Conservation (phyloP, 441 rosid genomes). For the Erodium moschatum region DNA sequence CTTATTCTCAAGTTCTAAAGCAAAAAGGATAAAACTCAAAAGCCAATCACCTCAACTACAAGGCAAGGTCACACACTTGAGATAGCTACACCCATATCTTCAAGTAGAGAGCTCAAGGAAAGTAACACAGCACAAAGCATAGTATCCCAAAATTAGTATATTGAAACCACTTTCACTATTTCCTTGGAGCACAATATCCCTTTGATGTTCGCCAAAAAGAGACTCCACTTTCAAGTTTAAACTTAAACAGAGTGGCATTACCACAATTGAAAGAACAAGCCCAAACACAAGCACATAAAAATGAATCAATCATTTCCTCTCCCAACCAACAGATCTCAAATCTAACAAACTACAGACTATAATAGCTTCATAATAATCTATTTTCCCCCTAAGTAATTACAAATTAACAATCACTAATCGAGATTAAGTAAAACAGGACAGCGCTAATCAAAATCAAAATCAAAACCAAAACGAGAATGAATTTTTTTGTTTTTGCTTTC, state of each 20-base stretch:
- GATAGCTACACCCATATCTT: background rate
- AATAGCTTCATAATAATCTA: background rate
- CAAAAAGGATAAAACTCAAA: constrained; percentile 1
- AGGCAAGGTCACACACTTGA: background rate
- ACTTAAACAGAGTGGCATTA: background rate
- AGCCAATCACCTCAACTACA: constrained; percentile 6
- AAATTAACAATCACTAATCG: background rate
- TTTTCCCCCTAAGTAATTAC: background rate
- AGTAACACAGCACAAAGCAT: background rate
- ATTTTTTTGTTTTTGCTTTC: background rate
- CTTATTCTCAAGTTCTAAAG: background rate
- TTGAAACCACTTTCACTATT: background rate
- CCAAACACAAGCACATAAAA: too few species aligned
- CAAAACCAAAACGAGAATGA: background rate
- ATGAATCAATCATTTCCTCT: background rate
- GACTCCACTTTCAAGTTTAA: background rate
- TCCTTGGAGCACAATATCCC: too few species aligned
- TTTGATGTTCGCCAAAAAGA: background rate
- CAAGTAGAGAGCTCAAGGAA: background rate
- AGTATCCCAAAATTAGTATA: background rate
- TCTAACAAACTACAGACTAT: background rate
- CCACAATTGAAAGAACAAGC: background rate
- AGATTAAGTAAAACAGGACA: constrained; percentile 9
- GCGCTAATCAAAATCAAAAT: background rate
- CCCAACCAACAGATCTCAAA: constrained; percentile 21